phyloP scores from a whole-genome alignment of 1,284 basidiomycete species.

The Ustilago nuda region DNA sequence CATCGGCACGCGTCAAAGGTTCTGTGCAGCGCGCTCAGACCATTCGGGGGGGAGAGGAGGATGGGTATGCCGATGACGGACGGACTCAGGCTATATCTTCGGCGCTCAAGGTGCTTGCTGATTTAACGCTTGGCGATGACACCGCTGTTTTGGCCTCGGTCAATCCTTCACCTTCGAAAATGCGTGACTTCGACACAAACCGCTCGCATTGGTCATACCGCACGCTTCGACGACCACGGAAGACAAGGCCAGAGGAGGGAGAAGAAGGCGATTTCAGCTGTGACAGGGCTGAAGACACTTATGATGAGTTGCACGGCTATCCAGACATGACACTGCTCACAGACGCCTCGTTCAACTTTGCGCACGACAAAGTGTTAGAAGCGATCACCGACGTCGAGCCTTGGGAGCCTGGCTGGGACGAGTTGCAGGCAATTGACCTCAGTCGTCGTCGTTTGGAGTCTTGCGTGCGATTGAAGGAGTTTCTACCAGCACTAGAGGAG shows the following conservation, averaged over 20 bases:
- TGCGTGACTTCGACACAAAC: constrained; percentile 25
- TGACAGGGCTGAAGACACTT: constrained; percentile 33
- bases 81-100: constrained; percentile 41
- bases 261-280: constrained; percentile 23
- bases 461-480: constrained; percentile 91
- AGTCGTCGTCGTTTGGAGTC: constrained; percentile 84
- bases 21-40: constrained; percentile 13
- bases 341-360: constrained; percentile 92
- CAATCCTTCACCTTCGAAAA: constrained; percentile 18
- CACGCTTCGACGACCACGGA: constrained; percentile 39
- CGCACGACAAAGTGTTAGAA: constrained; percentile 88
- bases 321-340: constrained; percentile 72
- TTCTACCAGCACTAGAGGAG: constrained; percentile 84
- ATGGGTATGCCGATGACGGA: constrained; percentile 21
- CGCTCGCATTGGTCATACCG: constrained; percentile 49
- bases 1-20: constrained; percentile 7
- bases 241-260: constrained; percentile 15
- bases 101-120: constrained; percentile 39
- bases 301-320: constrained; percentile 50
- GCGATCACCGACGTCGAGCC: constrained; percentile 95
- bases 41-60: not conserved
- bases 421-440: constrained; percentile 81
- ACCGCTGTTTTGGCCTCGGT: constrained; percentile 2
- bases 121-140: constrained; percentile 42
- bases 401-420: constrained; percentile 94